Evolutionary conservation across 306 rosid species (phyloP), one percentile per base, ranked within the genome.

Genomic region (Gleditsia sinensis): DNA sequence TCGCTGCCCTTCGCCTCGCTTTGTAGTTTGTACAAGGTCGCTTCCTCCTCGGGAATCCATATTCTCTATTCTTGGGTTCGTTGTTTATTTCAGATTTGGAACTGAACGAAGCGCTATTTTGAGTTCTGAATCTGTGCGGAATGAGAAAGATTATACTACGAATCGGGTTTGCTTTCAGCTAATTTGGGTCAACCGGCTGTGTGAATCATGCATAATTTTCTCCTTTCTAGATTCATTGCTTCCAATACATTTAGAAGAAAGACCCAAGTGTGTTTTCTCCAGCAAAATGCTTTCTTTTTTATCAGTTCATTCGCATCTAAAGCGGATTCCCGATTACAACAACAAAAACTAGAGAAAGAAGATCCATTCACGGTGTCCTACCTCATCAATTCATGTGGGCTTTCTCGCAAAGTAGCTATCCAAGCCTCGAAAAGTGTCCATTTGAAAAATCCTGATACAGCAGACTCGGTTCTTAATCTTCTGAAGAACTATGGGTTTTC

Each of bases 301-400:
- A 21, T 53, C 65, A 37, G 55, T 53, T 71, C 66, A 51, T 60
- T 60, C 34, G 20, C 16, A 14, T 51, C 58, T 19, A 10, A 51
- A 21, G 1, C 21, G n/a, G n/a, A n/a, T n/a, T n/a, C n/a, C n/a
- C n/a, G 51, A 30, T 62, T 30, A 49, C 4, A 7, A 48, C 9
- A 46, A 48, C 51, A 46, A 6, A n/a, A 9, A 0, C 17, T 11
- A 10, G 19, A 1, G 12, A 54, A 51, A 30, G 56, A 27, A 33
- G 53, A 12, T 40, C 55, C 54, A 45, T 80, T 84, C 50, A 73
- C 72, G 0, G 68, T 72, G 10, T 54, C 72, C 27, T 84, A 76
- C 74, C 85, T 84, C 67, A 63, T 68, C 5, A 63, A 69, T 9
- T 54, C 78, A 61, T 72, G 81, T 37, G 89, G 82, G 74, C 24